These are phyloP conservation scores for Backusella liffmaniae DNA, from an alignment of 192 early-diverging fungal species.

Conservation along the genomic window DNA sequence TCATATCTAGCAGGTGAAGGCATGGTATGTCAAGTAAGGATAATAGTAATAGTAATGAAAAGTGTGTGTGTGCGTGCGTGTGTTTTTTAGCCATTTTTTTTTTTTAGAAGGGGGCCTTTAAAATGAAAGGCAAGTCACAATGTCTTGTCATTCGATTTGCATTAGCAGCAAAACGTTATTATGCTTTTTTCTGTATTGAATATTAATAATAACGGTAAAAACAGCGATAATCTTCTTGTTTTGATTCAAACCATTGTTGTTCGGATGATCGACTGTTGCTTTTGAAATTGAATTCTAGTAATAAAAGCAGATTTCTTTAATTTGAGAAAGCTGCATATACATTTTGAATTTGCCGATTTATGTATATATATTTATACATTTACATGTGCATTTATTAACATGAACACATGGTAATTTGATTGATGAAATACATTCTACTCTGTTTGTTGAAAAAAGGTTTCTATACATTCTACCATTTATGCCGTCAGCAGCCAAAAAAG, in stretches of 20 bases:
- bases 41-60: neutral
- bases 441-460: neutral
- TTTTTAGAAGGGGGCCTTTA: neutral
- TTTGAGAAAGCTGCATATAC: too few species aligned
- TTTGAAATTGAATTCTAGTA: too few species aligned
- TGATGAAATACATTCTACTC: neutral
- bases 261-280: too few species aligned
- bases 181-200: too few species aligned
- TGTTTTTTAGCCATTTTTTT: neutral
- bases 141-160: neutral
- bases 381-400: neutral
- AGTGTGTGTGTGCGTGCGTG: neutral
- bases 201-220: too few species aligned
- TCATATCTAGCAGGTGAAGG: conserved; percentile 28
- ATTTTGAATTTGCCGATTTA: neutral
- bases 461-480: neutral
- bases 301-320: too few species aligned
- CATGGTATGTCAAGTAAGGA: neutral
- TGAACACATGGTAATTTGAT: neutral
- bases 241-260: too few species aligned
- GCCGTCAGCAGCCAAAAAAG: neutral
- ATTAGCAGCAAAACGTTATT: too few species aligned
- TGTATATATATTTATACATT: neutral
- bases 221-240: too few species aligned
- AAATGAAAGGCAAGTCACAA: neutral